Evolutionary conservation across 2,329 filamentous ascomycete species (phyloP).

Genomic region (Colletotrichum sp.): DNA sequence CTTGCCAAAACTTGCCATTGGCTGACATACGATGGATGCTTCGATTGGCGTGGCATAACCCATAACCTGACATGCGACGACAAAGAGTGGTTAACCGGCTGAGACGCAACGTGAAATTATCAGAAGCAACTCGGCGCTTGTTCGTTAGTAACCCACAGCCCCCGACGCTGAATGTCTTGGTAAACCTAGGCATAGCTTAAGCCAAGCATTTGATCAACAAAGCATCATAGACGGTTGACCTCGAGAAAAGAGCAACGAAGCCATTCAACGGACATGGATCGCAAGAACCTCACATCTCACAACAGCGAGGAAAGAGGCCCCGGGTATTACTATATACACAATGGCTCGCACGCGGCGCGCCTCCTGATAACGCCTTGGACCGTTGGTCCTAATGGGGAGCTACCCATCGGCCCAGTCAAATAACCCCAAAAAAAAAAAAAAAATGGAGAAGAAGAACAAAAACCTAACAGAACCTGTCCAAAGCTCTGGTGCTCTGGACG

Average conservation of each 20-base stretch:
- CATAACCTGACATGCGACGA: background rate
- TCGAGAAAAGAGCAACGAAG: background rate
- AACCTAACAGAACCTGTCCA: background rate
- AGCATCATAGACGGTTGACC: background rate
- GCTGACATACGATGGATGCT: background rate
- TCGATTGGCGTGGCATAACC: background rate
- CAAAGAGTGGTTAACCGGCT: background rate
- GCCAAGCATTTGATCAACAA: background rate
- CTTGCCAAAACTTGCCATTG: background rate
- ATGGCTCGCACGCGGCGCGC: background rate
- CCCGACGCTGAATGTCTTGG: background rate
- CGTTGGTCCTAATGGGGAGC: background rate
- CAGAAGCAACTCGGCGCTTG: background rate
- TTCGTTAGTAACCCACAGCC: background rate
- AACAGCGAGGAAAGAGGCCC: slow-evolving; percentile 17
- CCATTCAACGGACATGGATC: background rate
- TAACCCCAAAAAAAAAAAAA: background rate
- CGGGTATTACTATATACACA: slow-evolving; percentile 21
- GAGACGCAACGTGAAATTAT: background rate
- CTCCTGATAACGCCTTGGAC: background rate
- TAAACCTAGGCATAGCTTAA: background rate
- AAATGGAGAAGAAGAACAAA: background rate
- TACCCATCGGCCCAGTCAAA: background rate
- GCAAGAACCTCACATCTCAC: slow-evolving; percentile 22
- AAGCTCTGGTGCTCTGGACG: background rate